These are phyloP conservation scores for Sarcodon sp. DNA, from an alignment of 768 basidiomycete species.

Conservation along the genomic window DNA sequence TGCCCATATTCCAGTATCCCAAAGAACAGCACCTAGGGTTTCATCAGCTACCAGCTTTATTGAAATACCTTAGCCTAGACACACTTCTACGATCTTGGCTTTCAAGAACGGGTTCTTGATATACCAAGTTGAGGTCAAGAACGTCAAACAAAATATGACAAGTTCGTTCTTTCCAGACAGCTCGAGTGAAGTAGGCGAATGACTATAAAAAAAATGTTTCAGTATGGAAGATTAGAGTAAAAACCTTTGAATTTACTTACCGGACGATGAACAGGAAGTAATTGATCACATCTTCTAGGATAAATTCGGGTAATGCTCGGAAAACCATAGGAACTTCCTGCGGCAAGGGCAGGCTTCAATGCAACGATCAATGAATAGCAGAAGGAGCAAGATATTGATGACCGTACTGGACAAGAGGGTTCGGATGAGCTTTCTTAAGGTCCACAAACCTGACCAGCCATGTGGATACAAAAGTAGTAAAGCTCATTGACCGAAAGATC, in stretches of 20 bases:
- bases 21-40: slow-evolving; percentile 54
- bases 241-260: slow-evolving; percentile 25
- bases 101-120: slow-evolving; percentile 99
- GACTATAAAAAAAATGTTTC: slow-evolving; percentile 19
- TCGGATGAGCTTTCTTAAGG: slow-evolving; percentile 67
- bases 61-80: neutral
- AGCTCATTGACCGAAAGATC: slow-evolving; percentile 63
- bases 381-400: neutral
- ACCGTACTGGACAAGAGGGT: slow-evolving; percentile 49
- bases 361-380: neutral
- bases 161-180: slow-evolving; percentile 78
- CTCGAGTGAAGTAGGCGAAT: slow-evolving; percentile 71
- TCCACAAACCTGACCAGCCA: slow-evolving; percentile 92
- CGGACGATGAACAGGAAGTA: slow-evolving; percentile 76
- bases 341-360: slow-evolving; percentile 69
- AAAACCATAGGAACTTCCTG: slow-evolving; percentile 77
- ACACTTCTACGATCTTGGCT: slow-evolving; percentile 87
- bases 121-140: slow-evolving; percentile 90
- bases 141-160: slow-evolving; percentile 78
- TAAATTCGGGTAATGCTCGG: slow-evolving; percentile 84
- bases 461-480: slow-evolving; percentile 82
- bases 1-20: slow-evolving; percentile 55
- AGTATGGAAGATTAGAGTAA: neutral
- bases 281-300: slow-evolving; percentile 88
- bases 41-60: neutral